Percentiles rank a stretch among this genome's conserved stretches.
These are phyloP conservation scores for Metschnikowia bowlesiae DNA, from an alignment of 805 yeast species.

Conservation along the genomic window DNA sequence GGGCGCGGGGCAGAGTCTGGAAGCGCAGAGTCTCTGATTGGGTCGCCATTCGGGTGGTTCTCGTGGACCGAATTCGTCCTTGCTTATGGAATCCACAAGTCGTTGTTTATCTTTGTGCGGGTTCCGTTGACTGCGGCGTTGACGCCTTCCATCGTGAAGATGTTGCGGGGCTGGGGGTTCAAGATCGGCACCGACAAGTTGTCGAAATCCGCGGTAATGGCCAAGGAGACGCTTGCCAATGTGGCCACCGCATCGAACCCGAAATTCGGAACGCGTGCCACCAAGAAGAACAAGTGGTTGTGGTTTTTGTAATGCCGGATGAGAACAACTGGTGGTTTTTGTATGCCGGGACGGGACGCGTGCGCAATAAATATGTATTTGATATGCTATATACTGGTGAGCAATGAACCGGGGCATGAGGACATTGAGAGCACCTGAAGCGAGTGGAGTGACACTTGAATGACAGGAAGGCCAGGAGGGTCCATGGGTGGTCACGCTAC, in stretches of 20 bases:
- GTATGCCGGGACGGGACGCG: too few species aligned
- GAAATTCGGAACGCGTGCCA: slow-evolving; percentile 51
- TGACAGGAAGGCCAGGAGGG: too few species aligned
- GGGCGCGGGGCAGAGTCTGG: slow-evolving; percentile 17
- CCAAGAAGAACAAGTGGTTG: slow-evolving; percentile 52
- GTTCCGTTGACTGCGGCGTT: slow-evolving; percentile 89
- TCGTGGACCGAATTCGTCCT: slow-evolving; percentile 80
- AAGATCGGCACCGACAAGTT: slow-evolving; percentile 56
- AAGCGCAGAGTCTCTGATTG: not conserved
- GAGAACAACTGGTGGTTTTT: too few species aligned
- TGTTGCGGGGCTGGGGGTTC: slow-evolving; percentile 74
- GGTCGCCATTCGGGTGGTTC: slow-evolving; percentile 28
- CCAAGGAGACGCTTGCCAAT: slow-evolving; percentile 20
- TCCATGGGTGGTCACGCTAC: too few species aligned
- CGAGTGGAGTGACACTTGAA: too few species aligned
- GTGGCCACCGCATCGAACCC: slow-evolving; percentile 42
- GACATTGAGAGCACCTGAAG: too few species aligned
- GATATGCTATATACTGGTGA: too few species aligned
- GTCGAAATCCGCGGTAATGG: slow-evolving; percentile 33
- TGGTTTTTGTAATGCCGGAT: slow-evolving; percentile 41
- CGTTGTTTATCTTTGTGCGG: slow-evolving; percentile 68
- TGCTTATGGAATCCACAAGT: slow-evolving; percentile 92
- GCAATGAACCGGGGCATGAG: too few species aligned
- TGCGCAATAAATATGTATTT: too few species aligned
- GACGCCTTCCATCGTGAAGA: slow-evolving; percentile 72